phyloP scores from a whole-genome alignment of 495 filamentous ascomycete genomes.

The Penicillium simplicissimum region DNA sequence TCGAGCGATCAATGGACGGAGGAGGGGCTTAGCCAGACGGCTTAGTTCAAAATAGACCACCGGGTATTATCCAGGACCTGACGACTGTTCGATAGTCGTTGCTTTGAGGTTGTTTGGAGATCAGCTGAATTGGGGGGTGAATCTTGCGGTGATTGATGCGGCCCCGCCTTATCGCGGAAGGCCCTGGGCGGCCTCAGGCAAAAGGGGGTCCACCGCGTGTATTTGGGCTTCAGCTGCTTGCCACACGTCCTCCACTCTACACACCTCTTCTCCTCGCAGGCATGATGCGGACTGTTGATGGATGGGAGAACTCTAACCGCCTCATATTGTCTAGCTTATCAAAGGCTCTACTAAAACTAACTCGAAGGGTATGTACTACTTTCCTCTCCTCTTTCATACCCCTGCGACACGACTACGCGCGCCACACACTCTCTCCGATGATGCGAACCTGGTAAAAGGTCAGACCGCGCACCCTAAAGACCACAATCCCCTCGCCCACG shows the following conservation, averaged over 20 bases:
- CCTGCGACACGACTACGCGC: conserved; percentile 5
- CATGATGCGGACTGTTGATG: not conserved
- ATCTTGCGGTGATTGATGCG: conserved; percentile 2
- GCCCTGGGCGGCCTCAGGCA: conserved; percentile 14
- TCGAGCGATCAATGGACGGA: not conserved
- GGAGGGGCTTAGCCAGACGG: not conserved
- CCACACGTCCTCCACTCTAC: not conserved
- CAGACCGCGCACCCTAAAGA: conserved; percentile 43
- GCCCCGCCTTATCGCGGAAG: conserved; percentile 27
- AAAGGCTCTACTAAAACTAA: not conserved
- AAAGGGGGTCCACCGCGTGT: conserved; percentile 1
- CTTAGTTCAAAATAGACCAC: not conserved
- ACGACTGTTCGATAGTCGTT: not conserved
- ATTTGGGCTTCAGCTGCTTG: not conserved
- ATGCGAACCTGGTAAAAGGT: conserved; percentile 68
- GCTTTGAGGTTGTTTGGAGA: not conserved
- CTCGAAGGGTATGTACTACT: not conserved
- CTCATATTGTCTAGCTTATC: not conserved
- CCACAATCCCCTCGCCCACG: conserved; percentile 11
- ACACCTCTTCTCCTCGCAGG: not conserved
- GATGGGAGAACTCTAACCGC: not conserved
- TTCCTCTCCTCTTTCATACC: not conserved
- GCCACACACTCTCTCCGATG: conserved; percentile 43
- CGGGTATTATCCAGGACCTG: not conserved
- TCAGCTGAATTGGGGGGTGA: not conserved